Conservation (phyloP, 805 yeast genomes). For the Lipomyces yamanashiensis region DNA sequence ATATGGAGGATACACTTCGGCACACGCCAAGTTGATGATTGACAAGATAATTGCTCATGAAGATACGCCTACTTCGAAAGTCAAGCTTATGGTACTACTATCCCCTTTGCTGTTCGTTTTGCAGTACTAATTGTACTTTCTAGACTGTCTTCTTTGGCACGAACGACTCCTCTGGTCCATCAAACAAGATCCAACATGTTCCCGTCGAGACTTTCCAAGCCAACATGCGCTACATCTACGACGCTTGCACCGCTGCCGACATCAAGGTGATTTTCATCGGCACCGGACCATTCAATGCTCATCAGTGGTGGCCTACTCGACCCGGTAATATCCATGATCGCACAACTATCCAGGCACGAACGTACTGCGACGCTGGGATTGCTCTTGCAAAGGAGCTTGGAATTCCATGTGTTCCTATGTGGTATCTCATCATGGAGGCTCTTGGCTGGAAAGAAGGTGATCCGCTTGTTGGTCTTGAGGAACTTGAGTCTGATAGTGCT, state of each 20-base stretch:
- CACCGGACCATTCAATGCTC: slow-evolving; percentile 33
- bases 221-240: slow-evolving; percentile 58
- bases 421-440: slow-evolving; percentile 51
- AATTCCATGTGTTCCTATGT: slow-evolving; percentile 64
- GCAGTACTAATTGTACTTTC: slow-evolving; percentile 32
- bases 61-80: slow-evolving; percentile 46
- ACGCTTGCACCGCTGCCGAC: slow-evolving; percentile 42
- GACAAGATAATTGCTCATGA: slow-evolving; percentile 59
- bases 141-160: slow-evolving; percentile 78
- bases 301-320: slow-evolving; percentile 24
- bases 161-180: slow-evolving; percentile 63
- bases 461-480: slow-evolving; percentile 23
- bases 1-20: slow-evolving; percentile 73
- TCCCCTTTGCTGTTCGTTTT: slow-evolving; percentile 14
- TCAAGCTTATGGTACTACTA: slow-evolving; percentile 41
- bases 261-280: slow-evolving; percentile 31
- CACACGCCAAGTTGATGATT: slow-evolving; percentile 58
- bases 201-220: slow-evolving; percentile 54
- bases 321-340: slow-evolving; percentile 42
- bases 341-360: slow-evolving; percentile 51
- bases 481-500: slow-evolving; percentile 10
- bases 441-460: slow-evolving; percentile 50
- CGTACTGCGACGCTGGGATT: slow-evolving; percentile 58
- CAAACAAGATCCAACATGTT: slow-evolving; percentile 53
- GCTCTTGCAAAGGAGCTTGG: slow-evolving; percentile 52